phyloP scores from a whole-genome alignment of 2,329 filamentous ascomycete species.

The Arthrobotrys sphaeroides region DNA sequence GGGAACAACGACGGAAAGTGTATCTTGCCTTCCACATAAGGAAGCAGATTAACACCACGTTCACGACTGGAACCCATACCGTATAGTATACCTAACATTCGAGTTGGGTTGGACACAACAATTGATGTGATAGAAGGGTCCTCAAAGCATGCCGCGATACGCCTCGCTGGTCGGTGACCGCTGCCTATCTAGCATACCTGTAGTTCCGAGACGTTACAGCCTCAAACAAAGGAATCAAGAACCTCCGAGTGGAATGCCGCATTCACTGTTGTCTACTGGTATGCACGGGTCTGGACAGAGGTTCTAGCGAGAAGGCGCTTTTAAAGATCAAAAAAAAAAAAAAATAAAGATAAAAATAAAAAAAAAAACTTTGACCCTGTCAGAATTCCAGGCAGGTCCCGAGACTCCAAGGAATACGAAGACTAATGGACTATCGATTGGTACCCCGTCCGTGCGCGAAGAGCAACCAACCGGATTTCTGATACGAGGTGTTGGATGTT shows the following conservation, averaged over 20 bases:
- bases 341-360: too few species aligned
- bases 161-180: slow-evolving; percentile 24
- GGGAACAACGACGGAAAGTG: slow-evolving; percentile 22
- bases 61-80: slow-evolving; percentile 28
- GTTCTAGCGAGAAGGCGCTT: slow-evolving; percentile 6
- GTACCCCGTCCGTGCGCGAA: slow-evolving; percentile 47
- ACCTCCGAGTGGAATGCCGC: slow-evolving; percentile 40
- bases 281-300: slow-evolving; percentile 3
- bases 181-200: slow-evolving; percentile 30
- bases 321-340: slow-evolving; percentile 12
- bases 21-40: slow-evolving; percentile 37
- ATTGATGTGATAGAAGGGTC: slow-evolving; percentile 6
- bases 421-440: slow-evolving; percentile 13
- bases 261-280: slow-evolving; percentile 2
- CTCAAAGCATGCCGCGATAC: slow-evolving; percentile 15
- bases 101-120: neutral
- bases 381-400: slow-evolving; percentile 35
- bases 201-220: slow-evolving; percentile 25
- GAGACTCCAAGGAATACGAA: slow-evolving; percentile 13
- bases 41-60: slow-evolving; percentile 33
- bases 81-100: too few species aligned
- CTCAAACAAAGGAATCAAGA: slow-evolving; percentile 46
- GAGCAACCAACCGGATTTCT: slow-evolving; percentile 10
- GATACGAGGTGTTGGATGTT: slow-evolving; percentile 20
- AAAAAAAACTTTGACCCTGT: slow-evolving; percentile 24